These are phyloP conservation scores for Collybiopsis luxurians DNA, from an alignment of 768 basidiomycete species.

Conservation along the genomic window DNA sequence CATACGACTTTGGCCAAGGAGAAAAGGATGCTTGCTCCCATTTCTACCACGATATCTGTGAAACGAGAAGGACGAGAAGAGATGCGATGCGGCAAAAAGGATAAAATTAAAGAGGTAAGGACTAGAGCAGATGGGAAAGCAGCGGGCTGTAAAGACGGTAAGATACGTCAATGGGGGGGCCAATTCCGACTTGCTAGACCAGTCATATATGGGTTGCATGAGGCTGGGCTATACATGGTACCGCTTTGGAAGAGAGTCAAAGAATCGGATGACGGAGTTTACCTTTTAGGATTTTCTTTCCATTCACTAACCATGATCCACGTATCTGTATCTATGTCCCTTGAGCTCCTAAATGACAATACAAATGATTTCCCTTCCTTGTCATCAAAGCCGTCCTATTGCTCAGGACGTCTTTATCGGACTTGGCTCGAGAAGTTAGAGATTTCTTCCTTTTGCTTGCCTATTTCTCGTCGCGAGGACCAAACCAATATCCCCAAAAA, in stretches of 20 bases:
- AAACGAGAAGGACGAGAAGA: not conserved
- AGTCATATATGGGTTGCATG: not conserved
- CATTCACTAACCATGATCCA: not conserved
- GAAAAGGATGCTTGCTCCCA: constrained; percentile 4
- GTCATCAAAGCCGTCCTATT: too few species aligned
- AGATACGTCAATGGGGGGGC: not conserved
- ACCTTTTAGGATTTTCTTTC: too few species aligned
- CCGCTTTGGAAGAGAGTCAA: not conserved
- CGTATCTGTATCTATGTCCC: not conserved
- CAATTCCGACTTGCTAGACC: not conserved
- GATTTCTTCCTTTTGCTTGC: too few species aligned
- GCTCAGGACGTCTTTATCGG: too few species aligned
- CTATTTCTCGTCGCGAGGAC: too few species aligned
- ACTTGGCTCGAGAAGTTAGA: too few species aligned
- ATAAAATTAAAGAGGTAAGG: not conserved
- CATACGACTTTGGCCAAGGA: constrained; percentile 40
- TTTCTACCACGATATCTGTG: not conserved
- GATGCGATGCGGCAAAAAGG: not conserved
- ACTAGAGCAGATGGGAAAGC: not conserved
- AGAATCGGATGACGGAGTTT: not conserved
- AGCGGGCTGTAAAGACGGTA: not conserved
- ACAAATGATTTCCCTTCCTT: too few species aligned
- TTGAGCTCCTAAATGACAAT: too few species aligned
- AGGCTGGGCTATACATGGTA: not conserved
- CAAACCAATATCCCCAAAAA: too few species aligned